Base-by-base conservation (phyloP, 2,329 filamentous ascomycete species). In the Aureobasidium namibiae region DNA sequence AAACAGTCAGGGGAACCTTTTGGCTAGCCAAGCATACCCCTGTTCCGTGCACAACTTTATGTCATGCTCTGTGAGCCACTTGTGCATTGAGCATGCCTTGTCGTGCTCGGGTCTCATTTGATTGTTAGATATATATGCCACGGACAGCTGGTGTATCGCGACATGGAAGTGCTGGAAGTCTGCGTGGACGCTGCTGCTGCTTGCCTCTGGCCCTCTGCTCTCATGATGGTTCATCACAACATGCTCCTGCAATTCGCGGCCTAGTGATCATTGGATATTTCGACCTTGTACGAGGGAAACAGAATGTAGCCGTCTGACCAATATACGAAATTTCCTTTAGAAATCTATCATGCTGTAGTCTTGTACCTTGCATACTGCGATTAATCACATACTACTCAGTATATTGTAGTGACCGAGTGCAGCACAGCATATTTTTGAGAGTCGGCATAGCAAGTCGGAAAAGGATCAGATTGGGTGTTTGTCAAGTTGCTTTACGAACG, bases 1-100 rank as follows among this genome's bases (percentile, higher is more conserved):
- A 56, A 56, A 56, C 52, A 36, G 14, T 39, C 34, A 54, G 50
- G 50, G 50, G 49, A 44, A 54, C 24, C 46, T 50, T 50, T 50
- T n/a, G 31, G 21, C 31, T 24, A 31, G 21, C 29, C n/a, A 48
- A 31, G 26, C 45, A n/a, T 21, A 16, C 33, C 48, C 48, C 48
- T 38, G 14, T 44, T 26, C 41, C 13, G 26, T 16, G 2, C 29
- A 49, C 18, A 49, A 49, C n/a, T 16, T 23, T 49, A 11, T 33
- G n/a, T 18, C 16, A 18, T 11, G 4, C 16, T 18, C 21, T 34
- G 23, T 49, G 45, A 23, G 29, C 13, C 4, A 23, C 5, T 9
- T 34, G 18, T 34, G 18, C 45, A 23, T 34, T n/a, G 24, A 13
- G 26, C 24, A 33, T 31, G 16, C 16, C 44, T 42, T 42, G 39